Evolutionary conservation across 805 yeast species (phyloP), one percentile per base, ranked within the genome.

Genomic region (Torulaspora franciscae): DNA sequence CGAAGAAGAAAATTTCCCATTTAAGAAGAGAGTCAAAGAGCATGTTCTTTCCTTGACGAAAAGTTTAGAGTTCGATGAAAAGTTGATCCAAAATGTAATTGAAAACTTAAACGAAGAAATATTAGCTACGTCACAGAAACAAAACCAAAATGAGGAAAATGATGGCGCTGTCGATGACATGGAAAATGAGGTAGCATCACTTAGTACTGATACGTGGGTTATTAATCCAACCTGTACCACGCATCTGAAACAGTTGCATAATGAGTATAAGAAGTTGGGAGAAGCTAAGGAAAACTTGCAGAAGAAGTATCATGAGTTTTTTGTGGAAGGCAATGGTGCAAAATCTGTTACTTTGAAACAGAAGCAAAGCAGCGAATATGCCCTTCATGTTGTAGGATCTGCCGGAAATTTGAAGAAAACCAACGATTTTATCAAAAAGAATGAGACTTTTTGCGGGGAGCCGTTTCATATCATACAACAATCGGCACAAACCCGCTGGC

Each of bases 351-450:
- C 56, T 5, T 56, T 77, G 32, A 69, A 70, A 35, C 64, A 70
- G 58, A 68, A 73, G 14, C 72, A 72, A 13, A 62, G 66, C 35
- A 61, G 67, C 32, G 74, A 75, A 9, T 70, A 77, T 55, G 77
- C 77, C 7, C 64, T 82, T 2, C 72, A 75, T 48, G 63, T 81
- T 9, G 58, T 69, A 5, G 79, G 77, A 0, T 64, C 68, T 17
- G 56, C 62, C 15, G 67, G 43, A 2, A 49, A 48, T 37, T 39
- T 61, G 14, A 51, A 46, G n/a, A 55, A 53, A 36, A 39, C 67
- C 6, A 35, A 29, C 44, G 44, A 55, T 43, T 32, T 28, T 42
- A 37, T 65, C 52, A 26, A 50, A 13, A 43, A 47, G 4, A 47
- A 46, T 2, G 22, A 29, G 3, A 19, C 46, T 3, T 14, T 61